Percentiles rank a stretch among this genome's conserved stretches.
These are phyloP conservation scores for Choanephora cucurbitarum DNA, from an alignment of 371 early-diverging fungal genomes.

Conservation along the genomic window DNA sequence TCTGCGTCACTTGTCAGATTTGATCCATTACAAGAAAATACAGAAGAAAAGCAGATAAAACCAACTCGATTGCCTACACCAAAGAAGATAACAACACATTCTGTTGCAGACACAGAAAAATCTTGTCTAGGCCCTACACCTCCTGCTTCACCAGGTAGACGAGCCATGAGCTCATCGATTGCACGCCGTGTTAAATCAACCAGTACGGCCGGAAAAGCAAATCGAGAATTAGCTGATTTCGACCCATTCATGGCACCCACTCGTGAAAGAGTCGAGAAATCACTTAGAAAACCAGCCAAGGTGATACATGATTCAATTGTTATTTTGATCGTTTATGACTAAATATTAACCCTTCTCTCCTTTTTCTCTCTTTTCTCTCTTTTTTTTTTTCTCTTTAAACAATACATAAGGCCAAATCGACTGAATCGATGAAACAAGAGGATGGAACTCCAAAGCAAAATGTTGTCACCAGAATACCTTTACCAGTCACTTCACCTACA, in stretches of 20 bases:
- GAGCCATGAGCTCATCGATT: conserved; percentile 18
- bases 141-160: conserved; percentile 25
- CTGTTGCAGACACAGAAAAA: not conserved
- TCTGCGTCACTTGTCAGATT: not conserved
- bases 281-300: conserved; percentile 17
- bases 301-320: not conserved
- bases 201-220: conserved; percentile 18
- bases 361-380: not conserved
- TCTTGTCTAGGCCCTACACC: conserved; percentile 19
- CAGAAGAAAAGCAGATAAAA: not conserved
- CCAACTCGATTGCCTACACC: not conserved
- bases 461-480: conserved; percentile 11
- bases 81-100: not conserved
- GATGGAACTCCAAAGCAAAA: not conserved
- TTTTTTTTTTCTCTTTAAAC: conserved; percentile 1
- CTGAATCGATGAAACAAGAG: conserved; percentile 13
- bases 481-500: conserved; percentile 3
- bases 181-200: conserved; percentile 15
- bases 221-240: conserved; percentile 26
- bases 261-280: conserved; percentile 1
- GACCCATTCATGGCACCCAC: conserved; percentile 25
- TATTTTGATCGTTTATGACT: too few relatives aligned
- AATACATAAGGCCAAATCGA: not conserved
- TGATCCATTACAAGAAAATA: not conserved
- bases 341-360: conserved; percentile 1